Base-by-base conservation (phyloP, 2,329 filamentous ascomycete genomes). In the Tolypocladium sp. region DNA sequence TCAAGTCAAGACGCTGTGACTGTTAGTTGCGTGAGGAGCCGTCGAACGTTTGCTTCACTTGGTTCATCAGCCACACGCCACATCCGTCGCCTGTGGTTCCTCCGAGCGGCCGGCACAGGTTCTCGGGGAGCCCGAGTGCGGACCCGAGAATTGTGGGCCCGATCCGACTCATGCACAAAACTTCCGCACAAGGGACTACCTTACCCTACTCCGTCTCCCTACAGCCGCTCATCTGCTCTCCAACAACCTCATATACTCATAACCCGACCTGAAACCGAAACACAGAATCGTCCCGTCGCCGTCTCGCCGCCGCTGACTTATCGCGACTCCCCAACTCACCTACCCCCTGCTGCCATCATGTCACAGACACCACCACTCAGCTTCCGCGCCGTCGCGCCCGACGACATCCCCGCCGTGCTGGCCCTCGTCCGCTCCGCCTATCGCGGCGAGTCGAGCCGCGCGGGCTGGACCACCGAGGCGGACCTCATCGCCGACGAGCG, bases 401-500 rank as follows among this genome's bases (percentile, higher is more conserved):
- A 64, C 17, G 74, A 77, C 53, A 63, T 69, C 15, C 59, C 68
- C 9, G 55, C 63, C 13, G 59, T 79, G 35, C 71, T 75, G 27
- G 60, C 69, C 4, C 73, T 80, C 57, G 70, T 80, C 55, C 69
- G 72, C 55, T 73, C 73, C 2, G 77, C 77, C 44, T 80, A 78
- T 68, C 76, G 77, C 60, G 77, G 77, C 57, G 72, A 73, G 2
- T 58, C 66, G 30, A 74, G 70, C 63, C 70, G 72, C 37, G 64
- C 67, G 20, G 78, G 78, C 57, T 80, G 77, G 78, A 79, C 77
- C 17, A 78, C 75, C 4, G 77, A 79, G 62, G 75, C 77, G 20
- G 74, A 79, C 59, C 69, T 79, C 10, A 63, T 80, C 25, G 66
- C 65, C 12, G 76, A 74, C 65, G 68, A 76, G 30, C 76, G 77